A percentile compares a stretch with the other conserved stretches of the same genome.
These are phyloP conservation scores for Biscogniauxia mediterranea DNA, from an alignment of 2,329 filamentous ascomycete species.

Conservation along the genomic window DNA sequence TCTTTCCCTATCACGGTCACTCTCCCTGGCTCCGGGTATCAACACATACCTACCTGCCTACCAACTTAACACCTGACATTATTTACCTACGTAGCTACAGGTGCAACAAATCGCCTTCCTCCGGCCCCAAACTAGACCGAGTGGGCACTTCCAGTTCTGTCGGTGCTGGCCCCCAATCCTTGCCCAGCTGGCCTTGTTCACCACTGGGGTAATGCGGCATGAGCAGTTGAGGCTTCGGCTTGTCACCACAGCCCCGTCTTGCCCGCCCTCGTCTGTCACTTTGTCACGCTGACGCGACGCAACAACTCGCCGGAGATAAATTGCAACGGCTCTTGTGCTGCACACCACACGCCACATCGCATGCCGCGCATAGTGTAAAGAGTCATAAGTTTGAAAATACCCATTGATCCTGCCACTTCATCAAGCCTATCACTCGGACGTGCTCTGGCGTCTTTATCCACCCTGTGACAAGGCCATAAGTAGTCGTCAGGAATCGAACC, in stretches of 20 bases:
- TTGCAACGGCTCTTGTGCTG: not conserved
- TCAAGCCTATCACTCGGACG: not conserved
- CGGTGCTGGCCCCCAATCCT: not conserved
- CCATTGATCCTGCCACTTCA: not conserved
- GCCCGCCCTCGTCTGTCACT: conserved; percentile 13
- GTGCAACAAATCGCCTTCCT: not conserved
- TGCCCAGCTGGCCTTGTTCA: not conserved
- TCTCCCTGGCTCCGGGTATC: not conserved
- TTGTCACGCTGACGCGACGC: conserved; percentile 13
- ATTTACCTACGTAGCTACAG: not conserved
- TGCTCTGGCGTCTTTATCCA: not conserved
- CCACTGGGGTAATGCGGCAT: not conserved
- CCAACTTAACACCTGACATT: too few relatives aligned
- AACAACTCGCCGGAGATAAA: conserved; percentile 17
- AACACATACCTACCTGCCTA: not conserved
- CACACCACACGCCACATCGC: not conserved
- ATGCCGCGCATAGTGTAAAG: not conserved
- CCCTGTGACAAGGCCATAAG: not conserved
- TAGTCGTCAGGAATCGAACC: not conserved
- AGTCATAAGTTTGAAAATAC: not conserved
- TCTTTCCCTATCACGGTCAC: not conserved
- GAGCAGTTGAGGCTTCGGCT: not conserved
- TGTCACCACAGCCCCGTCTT: conserved; percentile 13
- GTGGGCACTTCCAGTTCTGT: not conserved
- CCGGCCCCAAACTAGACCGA: not conserved